Evolutionary conservation across 106 monocot species (phyloP).

Genomic region (Dioscorea alata): DNA sequence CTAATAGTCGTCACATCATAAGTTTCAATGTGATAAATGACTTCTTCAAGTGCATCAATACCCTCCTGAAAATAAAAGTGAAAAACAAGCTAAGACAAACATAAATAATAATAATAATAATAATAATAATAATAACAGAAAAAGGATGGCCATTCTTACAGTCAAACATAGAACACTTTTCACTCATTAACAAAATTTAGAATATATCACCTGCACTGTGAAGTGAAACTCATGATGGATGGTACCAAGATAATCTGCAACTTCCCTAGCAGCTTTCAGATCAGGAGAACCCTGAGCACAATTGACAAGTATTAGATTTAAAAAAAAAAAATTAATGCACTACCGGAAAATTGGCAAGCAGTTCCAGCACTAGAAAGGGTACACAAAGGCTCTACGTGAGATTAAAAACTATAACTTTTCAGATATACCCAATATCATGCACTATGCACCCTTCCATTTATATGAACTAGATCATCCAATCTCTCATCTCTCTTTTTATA

Average conservation of each 20-base stretch:
- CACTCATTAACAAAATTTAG: not conserved
- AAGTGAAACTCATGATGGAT: constrained; percentile 43
- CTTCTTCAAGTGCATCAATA: constrained; percentile 31
- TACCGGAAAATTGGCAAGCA: too few species aligned
- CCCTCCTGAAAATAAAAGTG: constrained; percentile 8
- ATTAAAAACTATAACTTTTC: too few species aligned
- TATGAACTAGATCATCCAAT: too few species aligned
- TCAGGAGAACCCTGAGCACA: constrained; percentile 37
- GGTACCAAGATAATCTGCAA: constrained; percentile 37
- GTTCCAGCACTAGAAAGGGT: too few species aligned
- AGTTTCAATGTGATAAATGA: constrained; percentile 43
- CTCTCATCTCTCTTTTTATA: too few species aligned
- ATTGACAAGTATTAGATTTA: not conserved
- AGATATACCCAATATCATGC: too few species aligned
- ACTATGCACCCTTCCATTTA: too few species aligned
- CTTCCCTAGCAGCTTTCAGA: constrained; percentile 39
- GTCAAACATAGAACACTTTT: not conserved
- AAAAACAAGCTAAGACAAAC: not conserved
- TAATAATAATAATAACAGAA: not conserved
- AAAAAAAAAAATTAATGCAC: too few species aligned
- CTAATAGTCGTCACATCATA: constrained; percentile 43
- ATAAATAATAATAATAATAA: too few species aligned
- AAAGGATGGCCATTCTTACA: not conserved
- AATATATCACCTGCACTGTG: constrained; percentile 27
- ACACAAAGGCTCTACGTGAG: too few species aligned